Conservation (phyloP, 2,329 filamentous ascomycete genomes). For the Mycosphaerelloides madeirae region DNA sequence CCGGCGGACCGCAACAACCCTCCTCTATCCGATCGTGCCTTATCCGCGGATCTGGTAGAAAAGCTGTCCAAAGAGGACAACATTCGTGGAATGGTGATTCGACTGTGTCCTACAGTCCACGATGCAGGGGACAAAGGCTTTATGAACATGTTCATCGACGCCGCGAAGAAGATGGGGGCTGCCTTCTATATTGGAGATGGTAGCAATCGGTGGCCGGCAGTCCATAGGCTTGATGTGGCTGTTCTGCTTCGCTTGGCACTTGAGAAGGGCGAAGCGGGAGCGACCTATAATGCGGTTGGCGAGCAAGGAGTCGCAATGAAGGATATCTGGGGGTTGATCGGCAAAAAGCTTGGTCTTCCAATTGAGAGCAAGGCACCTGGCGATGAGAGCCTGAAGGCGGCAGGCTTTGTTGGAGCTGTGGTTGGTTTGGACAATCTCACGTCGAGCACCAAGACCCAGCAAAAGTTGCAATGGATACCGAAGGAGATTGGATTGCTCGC, state of each 20-base stretch:
- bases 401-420: conserved; percentile 36
- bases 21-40: conserved; percentile 5
- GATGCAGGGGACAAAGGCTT: conserved; percentile 39
- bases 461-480: conserved; percentile 39
- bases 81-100: conserved; percentile 35
- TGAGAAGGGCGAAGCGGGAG: conserved; percentile 33
- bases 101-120: conserved; percentile 44
- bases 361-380: conserved; percentile 3
- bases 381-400: conserved; percentile 27
- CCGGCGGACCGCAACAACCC: conserved; percentile 5
- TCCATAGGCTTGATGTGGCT: conserved; percentile 45
- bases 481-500: conserved; percentile 34
- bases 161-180: conserved; percentile 29
- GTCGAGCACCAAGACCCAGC: conserved; percentile 36
- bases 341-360: conserved; percentile 5
- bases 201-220: conserved; percentile 24
- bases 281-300: conserved; percentile 36
- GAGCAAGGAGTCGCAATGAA: conserved; percentile 20
- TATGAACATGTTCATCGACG: conserved; percentile 25
- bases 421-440: conserved; percentile 33
- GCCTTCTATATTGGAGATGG: conserved; percentile 32
- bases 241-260: conserved; percentile 38
- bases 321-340: neutral
- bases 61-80: conserved; percentile 24
- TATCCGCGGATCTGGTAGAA: conserved; percentile 7